Base-by-base conservation (phyloP, 352 stramenopile species). In the Globisporangium acanthophoron region DNA sequence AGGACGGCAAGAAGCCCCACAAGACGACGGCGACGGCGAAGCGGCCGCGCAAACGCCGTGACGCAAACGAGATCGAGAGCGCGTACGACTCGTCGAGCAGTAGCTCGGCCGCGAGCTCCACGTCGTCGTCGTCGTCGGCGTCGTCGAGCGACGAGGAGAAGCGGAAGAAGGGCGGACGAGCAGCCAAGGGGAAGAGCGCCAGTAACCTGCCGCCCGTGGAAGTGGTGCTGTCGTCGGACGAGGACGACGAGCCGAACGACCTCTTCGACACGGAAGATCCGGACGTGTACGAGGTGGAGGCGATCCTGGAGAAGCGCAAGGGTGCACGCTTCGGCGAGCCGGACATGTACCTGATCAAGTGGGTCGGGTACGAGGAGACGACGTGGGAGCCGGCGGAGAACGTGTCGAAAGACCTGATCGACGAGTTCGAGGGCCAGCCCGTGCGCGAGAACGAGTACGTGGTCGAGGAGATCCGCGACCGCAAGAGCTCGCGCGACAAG, bases 261-360 rank as follows among this genome's bases (percentile, higher is more conserved):
- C 73, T 90, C 71, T 92, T 92, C 56, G 80, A 92, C 53, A 75
- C 68, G 37, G 77, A 85, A 20, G 82, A 92, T 54, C 82, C 82
- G 21, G 80, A 92, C 45, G 82, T 92, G 66, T 92, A 90, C 65
- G 82, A 92, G 49, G 82, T 92, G 47, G 82, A 92, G 59, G 70
- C 61, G 18, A 87, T 92, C 48, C 54, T 90, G 18, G 61, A 81
- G 29, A 90, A 89, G 65, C 75, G 74, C 37, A 56, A 61, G 3
- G 76, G 72, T 1, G 54, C 67, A 20, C 58, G 29, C 15, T 88
- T 79, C 45, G 80, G 82, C 12, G 71, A 90, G 12, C 55, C 65
- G 2, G 82, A 90, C 45, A 50, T 80, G 75, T 92, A 92, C 58
- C 64, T 88, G 37, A 88, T 92, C 59, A 90, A 90, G 58, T 92